These are phyloP conservation scores for Stenocarpella maydis DNA, from an alignment of 2,329 filamentous ascomycete species.

Conservation along the genomic window DNA sequence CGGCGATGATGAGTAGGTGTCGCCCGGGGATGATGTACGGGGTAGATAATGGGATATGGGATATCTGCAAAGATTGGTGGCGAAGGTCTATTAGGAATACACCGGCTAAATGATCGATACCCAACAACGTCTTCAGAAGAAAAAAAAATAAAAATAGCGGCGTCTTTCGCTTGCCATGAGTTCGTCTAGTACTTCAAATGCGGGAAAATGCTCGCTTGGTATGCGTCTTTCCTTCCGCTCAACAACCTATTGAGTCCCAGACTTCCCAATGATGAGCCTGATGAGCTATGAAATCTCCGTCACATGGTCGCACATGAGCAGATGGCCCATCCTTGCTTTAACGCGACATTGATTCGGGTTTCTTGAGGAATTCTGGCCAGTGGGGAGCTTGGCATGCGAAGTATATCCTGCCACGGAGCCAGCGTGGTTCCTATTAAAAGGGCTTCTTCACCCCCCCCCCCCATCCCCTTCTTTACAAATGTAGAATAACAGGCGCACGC, in stretches of 20 bases:
- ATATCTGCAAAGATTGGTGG: constrained; percentile 10
- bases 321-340: neutral
- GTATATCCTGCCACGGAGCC: no score
- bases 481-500: neutral
- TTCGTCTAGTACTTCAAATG: neutral
- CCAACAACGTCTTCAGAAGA: neutral
- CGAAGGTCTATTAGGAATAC: neutral
- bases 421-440: neutral
- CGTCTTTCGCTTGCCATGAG: no score
- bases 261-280: neutral
- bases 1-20: constrained; percentile 75
- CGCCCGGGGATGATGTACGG: no score
- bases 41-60: no score
- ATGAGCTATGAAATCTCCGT: neutral
- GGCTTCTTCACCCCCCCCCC: neutral
- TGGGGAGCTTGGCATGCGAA: neutral
- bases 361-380: no score
- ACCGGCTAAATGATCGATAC: neutral
- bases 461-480: no score
- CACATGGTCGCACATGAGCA: neutral
- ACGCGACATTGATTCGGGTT: no score
- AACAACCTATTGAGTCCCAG: no score
- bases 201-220: neutral
- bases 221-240: neutral
- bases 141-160: no score